A percentile compares a stretch with the other conserved stretches of the same genome.
These are phyloP conservation scores for Lophiotrema nucula DNA, from an alignment of 495 filamentous ascomycete species.

Conservation along the genomic window DNA sequence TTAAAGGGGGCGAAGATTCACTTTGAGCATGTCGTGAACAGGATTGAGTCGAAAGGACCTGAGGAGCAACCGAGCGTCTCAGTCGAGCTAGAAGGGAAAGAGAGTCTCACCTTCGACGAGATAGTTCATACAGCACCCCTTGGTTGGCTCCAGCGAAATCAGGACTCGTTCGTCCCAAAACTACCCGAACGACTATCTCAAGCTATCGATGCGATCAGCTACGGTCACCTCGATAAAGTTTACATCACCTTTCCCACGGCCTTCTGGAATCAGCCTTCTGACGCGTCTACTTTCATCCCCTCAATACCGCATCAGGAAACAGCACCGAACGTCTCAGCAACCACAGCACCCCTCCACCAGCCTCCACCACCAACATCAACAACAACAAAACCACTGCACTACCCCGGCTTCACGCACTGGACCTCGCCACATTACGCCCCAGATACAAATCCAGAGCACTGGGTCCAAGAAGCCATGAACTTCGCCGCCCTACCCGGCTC, in stretches of 20 bases:
- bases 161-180: slow-evolving; percentile 64
- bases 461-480: slow-evolving; percentile 80
- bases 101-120: slow-evolving; percentile 68
- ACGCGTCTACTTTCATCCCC: not conserved
- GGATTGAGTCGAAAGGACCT: slow-evolving; percentile 45
- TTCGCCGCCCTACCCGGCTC: slow-evolving; percentile 62
- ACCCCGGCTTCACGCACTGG: slow-evolving; percentile 65
- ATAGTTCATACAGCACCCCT: slow-evolving; percentile 82
- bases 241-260: slow-evolving; percentile 82
- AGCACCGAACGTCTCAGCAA: slow-evolving; percentile 38
- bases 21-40: slow-evolving; percentile 57
- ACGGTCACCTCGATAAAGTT: slow-evolving; percentile 85
- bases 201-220: slow-evolving; percentile 77
- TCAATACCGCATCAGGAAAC: slow-evolving; percentile 3
- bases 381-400: slow-evolving; percentile 30
- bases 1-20: slow-evolving; percentile 62
- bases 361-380: slow-evolving; percentile 12
- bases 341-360: slow-evolving; percentile 38
- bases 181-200: slow-evolving; percentile 64
- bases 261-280: slow-evolving; percentile 52
- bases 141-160: slow-evolving; percentile 83
- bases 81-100: slow-evolving; percentile 55
- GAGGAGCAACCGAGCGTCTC: slow-evolving; percentile 28
- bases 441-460: slow-evolving; percentile 60
- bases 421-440: slow-evolving; percentile 62